Base-by-base conservation (phyloP, 108 stramenopile genomes). In the Cyclotella choctawhatcheeana region DNA sequence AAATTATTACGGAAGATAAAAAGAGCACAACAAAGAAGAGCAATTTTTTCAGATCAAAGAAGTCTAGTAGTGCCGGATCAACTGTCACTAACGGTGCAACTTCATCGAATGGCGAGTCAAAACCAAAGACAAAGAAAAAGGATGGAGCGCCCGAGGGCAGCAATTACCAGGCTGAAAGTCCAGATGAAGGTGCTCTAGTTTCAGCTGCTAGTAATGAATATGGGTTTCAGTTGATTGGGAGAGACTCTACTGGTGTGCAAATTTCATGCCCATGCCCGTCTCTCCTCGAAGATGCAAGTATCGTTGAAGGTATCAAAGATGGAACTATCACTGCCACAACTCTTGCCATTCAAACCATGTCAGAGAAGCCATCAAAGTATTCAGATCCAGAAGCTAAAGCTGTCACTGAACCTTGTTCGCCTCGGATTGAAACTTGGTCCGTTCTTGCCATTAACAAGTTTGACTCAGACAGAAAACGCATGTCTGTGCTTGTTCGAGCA, bases 401-500 rank as follows among this genome's bases (percentile, higher is more conserved):
- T 58, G 54, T 32, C 20, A 69, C 66, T 45, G 59, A 56, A 25
- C 18, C 47, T 20, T 56, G 54, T 24, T 67, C 75, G 13, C 58
- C 64, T 33, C 68, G 73, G 14, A 54, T 64, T 25, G 91, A 93
- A 74, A 86, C 85, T 2, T 97, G 94, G 93, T 47, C 79, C 34
- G 78, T 97, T 62, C 86, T 98, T 24, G 97, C 97, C 21, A 85
- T 97, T 7, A 95, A 97, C 64, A 94, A 93, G 69, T 98, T 98
- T 74, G 94, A 97, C 69, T 93, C 95, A 17, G 90, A 92, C 44
- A 78, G 98, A 33, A 98, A 98, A 81, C 71, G 98, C 44, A 98
- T 98, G 98, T 96, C 95, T 31, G 91, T 98, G 45, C 61, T 98
- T 17, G 85, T 97, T 32, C 81, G 96, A 29, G 83, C 92, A 20